These are phyloP conservation scores for Nakazawaea molendinolei DNA, from an alignment of 805 yeast species.

Conservation along the genomic window DNA sequence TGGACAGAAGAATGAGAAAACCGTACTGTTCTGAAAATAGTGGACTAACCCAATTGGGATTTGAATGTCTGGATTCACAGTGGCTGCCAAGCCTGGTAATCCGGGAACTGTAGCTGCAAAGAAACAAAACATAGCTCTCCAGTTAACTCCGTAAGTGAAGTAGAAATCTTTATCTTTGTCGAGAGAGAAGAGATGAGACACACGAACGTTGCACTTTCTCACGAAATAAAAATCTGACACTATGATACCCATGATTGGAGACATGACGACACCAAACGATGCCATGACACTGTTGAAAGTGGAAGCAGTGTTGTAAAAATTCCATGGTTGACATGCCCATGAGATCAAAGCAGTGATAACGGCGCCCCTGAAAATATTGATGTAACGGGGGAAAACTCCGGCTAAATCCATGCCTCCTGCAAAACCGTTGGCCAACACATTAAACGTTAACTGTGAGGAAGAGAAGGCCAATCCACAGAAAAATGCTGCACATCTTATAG, in stretches of 20 bases:
- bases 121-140: constrained; percentile 8
- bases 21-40: constrained; percentile 6
- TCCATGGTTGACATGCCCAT: constrained; percentile 35
- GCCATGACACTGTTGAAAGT: constrained; percentile 27
- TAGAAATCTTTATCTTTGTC: constrained; percentile 2
- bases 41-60: constrained; percentile 5
- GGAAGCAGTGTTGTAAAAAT: constrained; percentile 27
- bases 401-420: constrained; percentile 46
- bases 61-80: constrained; percentile 2
- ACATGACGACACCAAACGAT: constrained; percentile 3
- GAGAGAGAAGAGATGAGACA: constrained; percentile 6
- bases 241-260: constrained; percentile 3
- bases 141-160: constrained; percentile 8
- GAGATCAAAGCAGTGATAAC: constrained; percentile 28
- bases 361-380: constrained; percentile 42
- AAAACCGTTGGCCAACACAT: constrained; percentile 32
- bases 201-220: constrained; percentile 2
- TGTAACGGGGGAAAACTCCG: constrained; percentile 38
- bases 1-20: constrained; percentile 9
- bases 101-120: constrained; percentile 9
- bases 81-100: constrained; percentile 8
- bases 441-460: constrained; percentile 31
- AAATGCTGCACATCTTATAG: constrained; percentile 41
- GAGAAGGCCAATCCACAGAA: constrained; percentile 33
- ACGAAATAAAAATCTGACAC: constrained; percentile 7